These are phyloP conservation scores for Kazachstania viticola DNA, from an alignment of 805 yeast species.

Conservation along the genomic window DNA sequence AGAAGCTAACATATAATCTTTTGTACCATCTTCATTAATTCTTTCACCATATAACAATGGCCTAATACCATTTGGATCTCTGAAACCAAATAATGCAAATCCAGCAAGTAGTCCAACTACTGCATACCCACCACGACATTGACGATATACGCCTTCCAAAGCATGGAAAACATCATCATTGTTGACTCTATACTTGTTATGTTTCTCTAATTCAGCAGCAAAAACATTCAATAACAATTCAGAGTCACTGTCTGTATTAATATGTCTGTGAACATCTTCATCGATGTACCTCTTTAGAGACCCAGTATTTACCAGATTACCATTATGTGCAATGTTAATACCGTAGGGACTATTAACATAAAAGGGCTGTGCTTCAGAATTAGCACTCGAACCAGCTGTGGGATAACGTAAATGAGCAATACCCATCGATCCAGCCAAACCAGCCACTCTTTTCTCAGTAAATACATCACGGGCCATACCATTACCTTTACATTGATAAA, in stretches of 20 bases:
- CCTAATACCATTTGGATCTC: constrained; percentile 95
- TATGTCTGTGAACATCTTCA: constrained; percentile 90
- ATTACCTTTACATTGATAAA: constrained; percentile 95
- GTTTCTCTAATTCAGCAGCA: constrained; percentile 83
- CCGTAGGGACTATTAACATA: constrained; percentile 97
- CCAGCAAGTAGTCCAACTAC: constrained; percentile 94
- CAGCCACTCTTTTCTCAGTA: constrained; percentile 66
- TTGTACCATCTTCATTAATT: constrained; percentile 48
- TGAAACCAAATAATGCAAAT: constrained; percentile 86
- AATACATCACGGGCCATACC: constrained; percentile 98
- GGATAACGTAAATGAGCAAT: constrained; percentile 92
- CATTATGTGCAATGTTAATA: constrained; percentile 81
- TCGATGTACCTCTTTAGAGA: constrained; percentile 73
- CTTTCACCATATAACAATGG: constrained; percentile 86
- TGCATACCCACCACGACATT: constrained; percentile 94
- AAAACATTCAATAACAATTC: constrained; percentile 82
- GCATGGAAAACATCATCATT: constrained; percentile 83
- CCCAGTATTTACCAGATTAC: constrained; percentile 82
- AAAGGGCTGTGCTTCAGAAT: constrained; percentile 96
- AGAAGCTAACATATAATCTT: constrained; percentile 89
- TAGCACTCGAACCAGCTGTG: constrained; percentile 92
- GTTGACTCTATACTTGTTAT: constrained; percentile 87
- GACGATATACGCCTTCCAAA: constrained; percentile 64
- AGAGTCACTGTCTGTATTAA: constrained; percentile 93
- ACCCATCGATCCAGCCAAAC: constrained; percentile 88